Base-by-base conservation (phyloP, 805 yeast species). In the Blastobotrys americana region DNA sequence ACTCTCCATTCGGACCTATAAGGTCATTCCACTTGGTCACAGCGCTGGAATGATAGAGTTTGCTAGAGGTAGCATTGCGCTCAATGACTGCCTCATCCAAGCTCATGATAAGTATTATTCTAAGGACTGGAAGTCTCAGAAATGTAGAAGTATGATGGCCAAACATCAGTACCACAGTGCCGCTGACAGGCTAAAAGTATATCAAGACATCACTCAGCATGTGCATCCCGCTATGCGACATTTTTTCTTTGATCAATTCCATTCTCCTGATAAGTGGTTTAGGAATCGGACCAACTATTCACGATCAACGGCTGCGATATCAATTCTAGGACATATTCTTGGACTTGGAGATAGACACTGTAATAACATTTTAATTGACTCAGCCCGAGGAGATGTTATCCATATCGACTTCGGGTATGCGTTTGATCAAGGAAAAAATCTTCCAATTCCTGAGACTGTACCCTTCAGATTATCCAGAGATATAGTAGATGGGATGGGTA, bases 381-480 rank as follows among this genome's bases (percentile, higher is more conserved):
- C 71, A 40, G 57, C 61, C n/a, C 73, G 85, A 0, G 97, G 97
- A 0, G 96, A 89, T 55, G 95, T 96, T 0, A 80, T 93, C 20
- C 98, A 94, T 60, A 94, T 93, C 53, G 99, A 93, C 62, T 67
- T 93, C 15, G 99, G 98, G 0, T 89, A 93, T 37, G 94, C 97
- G 0, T 93, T 93, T 67, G 98, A 93, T 60, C 96, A 88, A 56
- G 22, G 98, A 97, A 0, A 80, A 76, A 54, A 65, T 10, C 67
- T 93, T 34, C 82, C 90, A 0, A 76, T 90, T 5, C 98, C 99
- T 0, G 99, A 93, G 57, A 73, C 84, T 0, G 95, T 94, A 4
- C 98, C 99, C 3, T 94, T 93, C 59, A 66, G 99, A 50, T 67
- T 94, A 28, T 86, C 97, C 0, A 69, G 95, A 46, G 97, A 94